Evolutionary conservation across 2,329 filamentous ascomycete genomes (phyloP).

Genomic region (Dendryphion nanum): DNA sequence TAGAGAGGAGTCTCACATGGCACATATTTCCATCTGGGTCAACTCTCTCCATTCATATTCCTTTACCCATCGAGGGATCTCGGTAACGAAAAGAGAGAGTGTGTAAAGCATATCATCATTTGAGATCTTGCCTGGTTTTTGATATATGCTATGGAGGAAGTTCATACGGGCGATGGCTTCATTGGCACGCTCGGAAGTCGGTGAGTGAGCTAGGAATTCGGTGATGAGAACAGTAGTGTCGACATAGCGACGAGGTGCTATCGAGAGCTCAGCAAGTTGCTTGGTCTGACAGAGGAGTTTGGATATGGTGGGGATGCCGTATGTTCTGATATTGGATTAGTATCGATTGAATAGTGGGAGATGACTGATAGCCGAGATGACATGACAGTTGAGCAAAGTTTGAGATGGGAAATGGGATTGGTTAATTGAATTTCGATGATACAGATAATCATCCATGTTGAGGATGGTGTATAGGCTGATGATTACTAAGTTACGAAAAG

Average conservation of each 20-base stretch:
- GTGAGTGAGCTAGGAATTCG: slow-evolving; percentile 27
- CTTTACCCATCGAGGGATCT: slow-evolving; percentile 63
- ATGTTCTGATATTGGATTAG: slow-evolving; percentile 21
- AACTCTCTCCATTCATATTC: slow-evolving; percentile 69
- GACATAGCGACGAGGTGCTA: slow-evolving; percentile 18
- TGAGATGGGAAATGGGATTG: too few species aligned
- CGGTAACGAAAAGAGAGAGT: slow-evolving; percentile 62
- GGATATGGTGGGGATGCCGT: slow-evolving; percentile 38
- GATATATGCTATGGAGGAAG: slow-evolving; percentile 60
- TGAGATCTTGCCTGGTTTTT: slow-evolving; percentile 57
- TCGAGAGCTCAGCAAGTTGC: slow-evolving; percentile 25
- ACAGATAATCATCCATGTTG: too few species aligned
- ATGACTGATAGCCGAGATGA: too few species aligned
- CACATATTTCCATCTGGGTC: slow-evolving; percentile 66
- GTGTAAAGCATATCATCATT: slow-evolving; percentile 67
- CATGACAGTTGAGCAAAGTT: too few species aligned
- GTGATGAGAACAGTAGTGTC: slow-evolving; percentile 33
- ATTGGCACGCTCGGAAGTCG: slow-evolving; percentile 33
- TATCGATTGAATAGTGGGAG: too few species aligned
- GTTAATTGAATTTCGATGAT: too few species aligned
- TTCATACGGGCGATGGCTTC: slow-evolving; percentile 61
- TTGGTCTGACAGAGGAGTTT: slow-evolving; percentile 33
- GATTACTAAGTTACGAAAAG: too few species aligned
- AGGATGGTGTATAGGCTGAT: too few species aligned
- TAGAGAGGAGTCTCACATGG: slow-evolving; percentile 25